Base-by-base conservation (phyloP, 2,329 filamentous ascomycete species). In the Colletotrichum tamarilloi region DNA sequence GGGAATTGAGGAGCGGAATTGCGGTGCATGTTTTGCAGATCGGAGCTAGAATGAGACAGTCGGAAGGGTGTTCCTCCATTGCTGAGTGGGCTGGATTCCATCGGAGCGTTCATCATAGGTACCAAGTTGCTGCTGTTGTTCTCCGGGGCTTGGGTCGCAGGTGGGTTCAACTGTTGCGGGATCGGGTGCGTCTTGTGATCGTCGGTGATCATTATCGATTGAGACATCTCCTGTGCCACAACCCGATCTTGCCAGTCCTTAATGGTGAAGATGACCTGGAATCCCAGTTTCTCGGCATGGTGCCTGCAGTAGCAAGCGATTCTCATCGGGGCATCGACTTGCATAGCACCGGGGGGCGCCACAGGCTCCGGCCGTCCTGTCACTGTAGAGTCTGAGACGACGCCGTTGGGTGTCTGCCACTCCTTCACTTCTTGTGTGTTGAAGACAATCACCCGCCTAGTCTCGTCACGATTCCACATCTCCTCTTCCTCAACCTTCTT, bases 231-330 rank as follows among this genome's bases (percentile, higher is more conserved):
- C 83, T 99, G 96, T 7, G 95, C 94, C 56, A 98, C 85, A 38
- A 98, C 85, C 57, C 91, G 91, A 77, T 92, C 93, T 75, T 91
- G 85, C 79, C 90, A 90, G 82, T 98, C 94, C 80, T 95, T 97
- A 79, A 99, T 88, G 1, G 96, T 98, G 83, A 98, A 97, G 75
- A 99, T 97, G 78, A 98, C 95, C 75, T 89, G 87, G 83, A 98
- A 99, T 1, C 96, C 96, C 76, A 93, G 87, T 85, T 98, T 98
- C 84, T 98, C 97, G 73, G 93, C 92, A 78, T 98, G 96, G 80
- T 99, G 96, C 24, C 96, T 92, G 83, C 96, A 98, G 83, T 98
- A 99, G 82, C 96, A 99, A 28, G 95, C 95, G 78, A 99, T 98
- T 11, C 96, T 92, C 95, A 98, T 98, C 0, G 95, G 95, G 2